Base-by-base conservation (phyloP, 306 rosid species). In the Vicia villosa region DNA sequence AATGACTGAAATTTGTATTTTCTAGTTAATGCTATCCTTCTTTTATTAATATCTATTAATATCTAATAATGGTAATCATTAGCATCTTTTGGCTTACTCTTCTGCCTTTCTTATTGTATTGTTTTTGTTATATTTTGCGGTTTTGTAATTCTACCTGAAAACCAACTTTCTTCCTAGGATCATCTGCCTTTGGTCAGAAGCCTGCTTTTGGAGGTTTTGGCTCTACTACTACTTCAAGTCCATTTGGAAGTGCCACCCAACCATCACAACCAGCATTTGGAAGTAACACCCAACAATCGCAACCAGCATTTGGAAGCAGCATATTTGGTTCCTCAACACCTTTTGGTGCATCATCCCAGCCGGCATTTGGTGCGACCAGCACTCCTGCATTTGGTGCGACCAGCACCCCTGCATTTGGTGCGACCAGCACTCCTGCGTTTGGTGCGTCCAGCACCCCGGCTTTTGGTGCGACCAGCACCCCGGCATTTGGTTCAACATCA, bases 231-330 rank as follows among this genome's bases (percentile, higher is more conserved):
- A 68, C 92, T 75, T 92, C 93, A 69, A 89, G 83, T 79, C 87
- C 96, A 52, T 95, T 91, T 72, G 95, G 96, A 70, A 79, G 80
- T 72, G 65, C 96, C 40, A 45, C 75, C 28, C 97, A 88, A 65
- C 87, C 80, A 41, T 87, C 98, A 50, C 97, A 88, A 70, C 88
- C 96, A 45, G 90, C 94, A 51, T 90, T 91, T 68, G 94, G 97
- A 73, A 83, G 78, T 96, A 88, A 60, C 86, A 81, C 28, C 28
- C 28, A 24, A 24, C 28, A 24, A 24, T 87, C 99, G 41, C 97
- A 88, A 70, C 88, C 96, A 42, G 89, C 95, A 50, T 91, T 94
- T 66, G 99, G 99, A 47, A 87, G 88, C 82, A 86, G 89, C 68
- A 50, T 89, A 55, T 91, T 95, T 81, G 95, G 96, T 74, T 83